These are phyloP conservation scores for Silene uniflora DNA, from an alignment of 148 eudicot genomes.

Conservation along the genomic window DNA sequence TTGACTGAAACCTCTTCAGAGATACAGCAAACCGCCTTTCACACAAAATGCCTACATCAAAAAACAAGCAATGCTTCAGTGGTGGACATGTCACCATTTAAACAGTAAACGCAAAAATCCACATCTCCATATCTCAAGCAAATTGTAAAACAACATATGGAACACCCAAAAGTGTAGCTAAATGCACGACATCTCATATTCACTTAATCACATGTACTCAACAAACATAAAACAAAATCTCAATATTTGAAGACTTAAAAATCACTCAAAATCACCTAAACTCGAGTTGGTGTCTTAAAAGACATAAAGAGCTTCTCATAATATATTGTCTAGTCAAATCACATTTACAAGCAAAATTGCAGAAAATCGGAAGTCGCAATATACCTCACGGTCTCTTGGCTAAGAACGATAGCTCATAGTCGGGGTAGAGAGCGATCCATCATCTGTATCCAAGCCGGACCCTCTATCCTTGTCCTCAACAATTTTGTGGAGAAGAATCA, in stretches of 20 bases:
- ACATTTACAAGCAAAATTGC: not conserved
- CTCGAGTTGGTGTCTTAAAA: not conserved
- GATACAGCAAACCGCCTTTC: too few relatives aligned
- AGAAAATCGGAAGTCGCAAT: not conserved
- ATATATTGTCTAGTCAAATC: not conserved
- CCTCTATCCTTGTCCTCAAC: constrained; percentile 91
- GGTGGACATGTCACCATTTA: too few relatives aligned
- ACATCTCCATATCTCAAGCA: too few relatives aligned
- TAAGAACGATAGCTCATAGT: constrained; percentile 85
- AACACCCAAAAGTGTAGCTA: too few relatives aligned
- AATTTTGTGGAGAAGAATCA: constrained; percentile 55
- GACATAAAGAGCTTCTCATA: not conserved
- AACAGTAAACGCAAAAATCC: too few relatives aligned
- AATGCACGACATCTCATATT: too few relatives aligned
- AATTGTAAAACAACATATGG: too few relatives aligned
- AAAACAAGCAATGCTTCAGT: too few relatives aligned
- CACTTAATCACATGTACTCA: not conserved
- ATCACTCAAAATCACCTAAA: not conserved
- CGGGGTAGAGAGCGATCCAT: constrained; percentile 76
- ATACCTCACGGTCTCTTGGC: constrained; percentile 80
- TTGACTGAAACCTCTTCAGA: too few relatives aligned
- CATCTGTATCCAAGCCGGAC: constrained; percentile 84
- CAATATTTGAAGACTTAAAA: not conserved
- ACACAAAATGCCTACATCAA: too few relatives aligned
- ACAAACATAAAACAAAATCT: not conserved